These are phyloP conservation scores for Stylonectria norvegica DNA, from an alignment of 2,329 filamentous ascomycete genomes.

Conservation along the genomic window DNA sequence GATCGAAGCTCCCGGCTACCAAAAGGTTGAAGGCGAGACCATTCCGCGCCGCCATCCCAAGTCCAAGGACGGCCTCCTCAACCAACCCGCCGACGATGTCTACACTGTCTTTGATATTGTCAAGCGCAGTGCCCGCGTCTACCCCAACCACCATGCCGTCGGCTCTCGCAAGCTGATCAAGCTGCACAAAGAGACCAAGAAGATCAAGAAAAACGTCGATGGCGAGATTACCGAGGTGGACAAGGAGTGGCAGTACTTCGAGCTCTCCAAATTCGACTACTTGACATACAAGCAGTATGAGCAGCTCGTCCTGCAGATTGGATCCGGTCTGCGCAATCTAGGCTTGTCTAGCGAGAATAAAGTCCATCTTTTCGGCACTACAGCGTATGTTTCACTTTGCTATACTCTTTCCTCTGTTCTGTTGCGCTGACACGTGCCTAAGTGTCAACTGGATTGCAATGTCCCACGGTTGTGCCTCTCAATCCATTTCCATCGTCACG, in stretches of 20 bases:
- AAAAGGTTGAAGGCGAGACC: slow-evolving; percentile 75
- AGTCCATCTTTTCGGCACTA: slow-evolving; percentile 81
- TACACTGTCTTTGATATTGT: slow-evolving; percentile 78
- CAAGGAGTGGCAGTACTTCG: slow-evolving; percentile 89
- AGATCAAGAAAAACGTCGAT: slow-evolving; percentile 83
- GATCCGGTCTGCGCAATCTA: slow-evolving; percentile 69
- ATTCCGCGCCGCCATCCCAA: slow-evolving; percentile 72
- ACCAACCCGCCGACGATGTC: slow-evolving; percentile 64
- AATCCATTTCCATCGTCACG: slow-evolving; percentile 88
- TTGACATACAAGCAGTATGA: slow-evolving; percentile 78
- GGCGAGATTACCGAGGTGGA: slow-evolving; percentile 76
- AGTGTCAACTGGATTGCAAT: slow-evolving; percentile 81
- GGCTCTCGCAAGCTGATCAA: slow-evolving; percentile 72
- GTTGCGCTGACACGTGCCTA: neutral
- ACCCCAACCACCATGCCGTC: slow-evolving; percentile 61
- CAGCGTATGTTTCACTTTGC: slow-evolving; percentile 52
- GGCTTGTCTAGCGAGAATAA: slow-evolving; percentile 65
- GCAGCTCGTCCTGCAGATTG: slow-evolving; percentile 64
- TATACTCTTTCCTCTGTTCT: neutral
- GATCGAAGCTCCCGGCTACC: slow-evolving; percentile 65
- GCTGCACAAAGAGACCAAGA: slow-evolving; percentile 80
- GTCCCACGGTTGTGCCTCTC: slow-evolving; percentile 73
- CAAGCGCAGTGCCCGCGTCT: slow-evolving; percentile 61
- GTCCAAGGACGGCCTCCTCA: slow-evolving; percentile 67
- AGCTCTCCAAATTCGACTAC: slow-evolving; percentile 74